phyloP scores from a whole-genome alignment of 1,139 yeast genomes.

The Hyphopichia fennica region DNA sequence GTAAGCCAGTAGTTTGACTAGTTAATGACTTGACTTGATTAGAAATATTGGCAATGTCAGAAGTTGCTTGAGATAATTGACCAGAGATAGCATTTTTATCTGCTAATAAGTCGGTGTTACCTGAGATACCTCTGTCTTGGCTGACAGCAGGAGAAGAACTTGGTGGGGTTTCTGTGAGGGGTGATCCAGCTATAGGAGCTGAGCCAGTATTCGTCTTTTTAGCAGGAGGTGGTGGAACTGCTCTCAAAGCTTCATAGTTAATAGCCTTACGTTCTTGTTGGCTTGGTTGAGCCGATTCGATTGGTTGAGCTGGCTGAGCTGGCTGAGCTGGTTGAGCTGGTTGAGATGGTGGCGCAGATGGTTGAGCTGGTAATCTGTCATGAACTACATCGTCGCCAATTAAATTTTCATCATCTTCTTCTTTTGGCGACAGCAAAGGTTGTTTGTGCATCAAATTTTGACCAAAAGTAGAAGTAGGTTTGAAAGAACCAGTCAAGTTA shows the following conservation, averaged over 20 bases:
- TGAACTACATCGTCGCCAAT: conserved; percentile 25
- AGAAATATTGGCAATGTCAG: conserved; percentile 84
- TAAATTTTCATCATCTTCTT: conserved; percentile 25
- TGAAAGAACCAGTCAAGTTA: conserved; percentile 38
- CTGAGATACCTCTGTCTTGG: conserved; percentile 2
- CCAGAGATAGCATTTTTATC: conserved; percentile 59
- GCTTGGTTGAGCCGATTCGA: conserved; percentile 8
- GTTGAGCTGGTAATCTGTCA: conserved; percentile 9
- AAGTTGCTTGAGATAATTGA: conserved; percentile 73
- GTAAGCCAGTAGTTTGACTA: conserved; percentile 68
- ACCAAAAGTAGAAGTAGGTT: conserved; percentile 71
- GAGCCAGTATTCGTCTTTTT: conserved; percentile 11
- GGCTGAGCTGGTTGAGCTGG: conserved; percentile 5
- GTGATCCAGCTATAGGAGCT: conserved; percentile 10
- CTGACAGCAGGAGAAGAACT: conserved; percentile 5
- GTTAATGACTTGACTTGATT: conserved; percentile 81
- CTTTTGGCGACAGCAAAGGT: conserved; percentile 16
- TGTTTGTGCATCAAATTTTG: conserved; percentile 49
- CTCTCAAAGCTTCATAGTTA: conserved; percentile 48
- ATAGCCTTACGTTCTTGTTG: conserved; percentile 20
- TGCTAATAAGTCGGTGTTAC: conserved; percentile 53
- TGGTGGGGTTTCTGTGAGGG: conserved; percentile 8
- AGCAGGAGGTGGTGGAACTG: conserved; percentile 49
- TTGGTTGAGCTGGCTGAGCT: conserved; percentile 4
- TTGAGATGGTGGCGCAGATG: conserved; percentile 7